Percentiles rank a stretch among this genome's conserved stretches.
Evolutionary conservation across 2,329 filamentous ascomycete genomes (phyloP).

Genomic region (Metarhizium anisopliae): DNA sequence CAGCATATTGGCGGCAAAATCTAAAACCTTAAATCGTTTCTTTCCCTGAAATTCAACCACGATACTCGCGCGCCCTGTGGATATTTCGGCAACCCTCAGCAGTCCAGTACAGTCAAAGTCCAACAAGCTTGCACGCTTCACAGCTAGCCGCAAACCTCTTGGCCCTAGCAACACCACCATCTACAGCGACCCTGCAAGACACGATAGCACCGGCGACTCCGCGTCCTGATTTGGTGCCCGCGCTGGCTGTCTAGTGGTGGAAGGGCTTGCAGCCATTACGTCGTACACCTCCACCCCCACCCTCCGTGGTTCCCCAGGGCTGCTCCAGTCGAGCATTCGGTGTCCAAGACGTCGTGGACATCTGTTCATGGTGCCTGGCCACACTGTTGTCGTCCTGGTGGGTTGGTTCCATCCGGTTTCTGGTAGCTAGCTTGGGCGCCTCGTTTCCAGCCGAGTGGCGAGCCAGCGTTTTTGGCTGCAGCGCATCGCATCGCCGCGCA

Average conservation of each 20-base stretch:
- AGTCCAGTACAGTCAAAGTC: not conserved
- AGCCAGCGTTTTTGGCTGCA: not conserved
- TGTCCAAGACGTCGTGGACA: not conserved
- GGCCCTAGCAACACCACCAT: not conserved
- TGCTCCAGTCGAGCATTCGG: not conserved
- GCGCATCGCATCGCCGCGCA: not conserved
- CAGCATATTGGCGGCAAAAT: no score
- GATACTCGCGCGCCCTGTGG: not conserved
- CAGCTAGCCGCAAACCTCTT: not conserved
- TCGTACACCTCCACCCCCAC: conserved; percentile 4
- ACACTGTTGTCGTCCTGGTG: not conserved
- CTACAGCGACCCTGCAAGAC: conserved; percentile 1
- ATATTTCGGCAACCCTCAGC: not conserved
- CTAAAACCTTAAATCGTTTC: not conserved
- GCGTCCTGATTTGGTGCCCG: conserved; percentile 3
- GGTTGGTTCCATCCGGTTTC: not conserved
- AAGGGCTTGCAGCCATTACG: conserved; percentile 7
- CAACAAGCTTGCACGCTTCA: not conserved
- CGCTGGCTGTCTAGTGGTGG: conserved; percentile 3
- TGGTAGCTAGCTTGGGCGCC: not conserved
- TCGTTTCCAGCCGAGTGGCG: not conserved
- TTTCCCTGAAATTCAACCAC: no score
- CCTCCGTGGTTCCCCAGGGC: not conserved
- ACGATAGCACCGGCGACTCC: conserved; percentile 5
- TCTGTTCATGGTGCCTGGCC: not conserved